Evolutionary conservation across 139 green algal species (phyloP).

Genomic region (Coccomyxa sp.): DNA sequence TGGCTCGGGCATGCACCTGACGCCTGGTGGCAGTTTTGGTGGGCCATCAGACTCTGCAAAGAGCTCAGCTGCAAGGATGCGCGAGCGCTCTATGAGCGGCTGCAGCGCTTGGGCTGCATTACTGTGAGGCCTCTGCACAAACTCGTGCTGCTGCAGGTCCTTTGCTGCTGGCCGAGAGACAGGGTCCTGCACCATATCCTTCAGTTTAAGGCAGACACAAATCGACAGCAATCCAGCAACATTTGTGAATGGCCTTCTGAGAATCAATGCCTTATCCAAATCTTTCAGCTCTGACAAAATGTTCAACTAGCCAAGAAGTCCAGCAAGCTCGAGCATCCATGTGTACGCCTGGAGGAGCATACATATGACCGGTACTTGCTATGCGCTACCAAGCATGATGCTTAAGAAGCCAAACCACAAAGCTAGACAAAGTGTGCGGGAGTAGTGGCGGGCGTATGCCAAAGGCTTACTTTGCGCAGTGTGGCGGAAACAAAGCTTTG

Average conservation of each 20-base stretch:
- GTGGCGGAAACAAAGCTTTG: conserved; percentile 81
- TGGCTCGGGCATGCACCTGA: neutral
- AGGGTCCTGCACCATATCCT: conserved; percentile 46
- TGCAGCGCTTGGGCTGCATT: conserved; percentile 20
- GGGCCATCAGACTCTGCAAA: neutral
- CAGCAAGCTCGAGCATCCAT: neutral
- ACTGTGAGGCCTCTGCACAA: conserved; percentile 13
- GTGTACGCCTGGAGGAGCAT: too few relatives aligned
- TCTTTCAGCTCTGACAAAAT: neutral
- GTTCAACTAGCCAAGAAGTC: neutral
- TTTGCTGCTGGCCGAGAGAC: conserved; percentile 57
- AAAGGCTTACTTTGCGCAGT: conserved; percentile 58
- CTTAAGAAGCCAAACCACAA: too few relatives aligned
- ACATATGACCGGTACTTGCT: too few relatives aligned
- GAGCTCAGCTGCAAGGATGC: conserved; percentile 8
- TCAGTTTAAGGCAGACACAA: neutral
- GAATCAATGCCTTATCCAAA: neutral
- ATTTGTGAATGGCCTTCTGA: neutral
- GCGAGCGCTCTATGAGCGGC: conserved; percentile 31
- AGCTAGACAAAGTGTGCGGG: too few relatives aligned
- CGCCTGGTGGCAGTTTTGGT: neutral
- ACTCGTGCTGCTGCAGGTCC: conserved; percentile 59
- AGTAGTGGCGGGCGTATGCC: too few relatives aligned
- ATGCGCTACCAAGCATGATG: too few relatives aligned
- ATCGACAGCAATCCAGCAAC: neutral